Conservation (phyloP, 2,329 filamentous ascomycete species). For the Rutstroemia sp. region DNA sequence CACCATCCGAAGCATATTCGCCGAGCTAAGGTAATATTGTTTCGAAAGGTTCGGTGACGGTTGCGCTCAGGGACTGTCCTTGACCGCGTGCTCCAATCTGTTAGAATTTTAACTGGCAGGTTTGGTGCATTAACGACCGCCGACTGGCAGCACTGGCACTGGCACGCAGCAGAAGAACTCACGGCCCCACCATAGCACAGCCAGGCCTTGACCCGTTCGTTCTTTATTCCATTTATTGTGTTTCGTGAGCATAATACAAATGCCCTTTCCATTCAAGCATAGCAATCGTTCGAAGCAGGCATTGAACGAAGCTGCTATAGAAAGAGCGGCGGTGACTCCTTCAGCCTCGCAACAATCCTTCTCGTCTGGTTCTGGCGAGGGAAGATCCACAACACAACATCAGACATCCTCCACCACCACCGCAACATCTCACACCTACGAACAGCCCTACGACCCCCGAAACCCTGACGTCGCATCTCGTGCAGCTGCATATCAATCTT, state of each 20-base stretch:
- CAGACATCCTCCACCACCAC: conserved; percentile 4
- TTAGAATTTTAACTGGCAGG: conserved; percentile 5
- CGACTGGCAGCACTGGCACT: neutral
- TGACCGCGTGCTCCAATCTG: neutral
- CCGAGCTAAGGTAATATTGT: conserved; percentile 4
- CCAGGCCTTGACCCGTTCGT: conserved; percentile 6
- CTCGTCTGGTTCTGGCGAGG: conserved; percentile 11
- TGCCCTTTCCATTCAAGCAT: conserved; percentile 29
- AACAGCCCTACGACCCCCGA: conserved; percentile 16
- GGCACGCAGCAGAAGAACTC: neutral
- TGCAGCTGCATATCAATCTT: conserved; percentile 19
- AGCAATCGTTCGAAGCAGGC: conserved; percentile 30
- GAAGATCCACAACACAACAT: conserved; percentile 14
- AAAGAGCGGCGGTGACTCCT: conserved; percentile 10
- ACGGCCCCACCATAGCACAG: conserved; percentile 10
- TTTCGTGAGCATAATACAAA: conserved; percentile 17
- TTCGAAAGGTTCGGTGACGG: neutral
- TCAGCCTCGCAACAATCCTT: conserved; percentile 13
- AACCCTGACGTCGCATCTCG: conserved; percentile 17
- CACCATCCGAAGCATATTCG: neutral
- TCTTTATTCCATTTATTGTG: conserved; percentile 1
- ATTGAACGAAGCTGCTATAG: conserved; percentile 22
- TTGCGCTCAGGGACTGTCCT: conserved; percentile 1
- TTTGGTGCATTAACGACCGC: neutral
- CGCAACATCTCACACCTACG: conserved; percentile 11